Conservation (phyloP, 2,329 filamentous ascomycete genomes). For the Aaosphaeria pasadenensis region DNA sequence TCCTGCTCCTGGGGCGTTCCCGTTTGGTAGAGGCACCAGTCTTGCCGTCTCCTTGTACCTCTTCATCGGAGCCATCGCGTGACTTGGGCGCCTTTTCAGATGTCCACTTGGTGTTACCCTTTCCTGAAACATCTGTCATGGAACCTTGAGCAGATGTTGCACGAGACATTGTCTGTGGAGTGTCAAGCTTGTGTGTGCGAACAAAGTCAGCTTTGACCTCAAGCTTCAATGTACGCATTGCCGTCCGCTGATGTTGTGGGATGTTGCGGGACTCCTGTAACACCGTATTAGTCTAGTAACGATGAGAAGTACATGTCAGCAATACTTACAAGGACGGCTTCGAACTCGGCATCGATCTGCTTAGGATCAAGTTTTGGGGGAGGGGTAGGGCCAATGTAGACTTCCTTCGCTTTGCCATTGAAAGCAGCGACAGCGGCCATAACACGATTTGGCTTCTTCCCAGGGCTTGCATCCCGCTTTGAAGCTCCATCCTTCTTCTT, state of each 20-base stretch:
- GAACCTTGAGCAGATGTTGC: slow-evolving; percentile 43
- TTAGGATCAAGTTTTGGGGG: slow-evolving; percentile 48
- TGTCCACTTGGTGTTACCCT: slow-evolving; percentile 43
- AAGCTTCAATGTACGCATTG: slow-evolving; percentile 85
- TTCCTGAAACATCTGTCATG: slow-evolving; percentile 15
- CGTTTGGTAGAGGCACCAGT: slow-evolving; percentile 39
- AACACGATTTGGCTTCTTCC: slow-evolving; percentile 51
- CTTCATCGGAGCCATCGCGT: slow-evolving; percentile 23
- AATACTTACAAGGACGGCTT: slow-evolving; percentile 55
- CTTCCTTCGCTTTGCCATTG: slow-evolving; percentile 50
- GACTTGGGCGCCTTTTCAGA: slow-evolving; percentile 39
- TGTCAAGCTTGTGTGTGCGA: slow-evolving; percentile 74
- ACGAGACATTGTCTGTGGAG: slow-evolving; percentile 47
- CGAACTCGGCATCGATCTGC: slow-evolving; percentile 61
- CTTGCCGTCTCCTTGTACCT: slow-evolving; percentile 11
- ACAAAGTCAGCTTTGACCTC: slow-evolving; percentile 96
- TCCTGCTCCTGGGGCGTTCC: slow-evolving; percentile 63
- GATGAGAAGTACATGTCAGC: slow-evolving; percentile 15
- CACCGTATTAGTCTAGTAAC: slow-evolving; percentile 37
- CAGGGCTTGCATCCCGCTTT: slow-evolving; percentile 9
- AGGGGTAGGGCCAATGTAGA: slow-evolving; percentile 16
- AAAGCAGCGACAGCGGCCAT: slow-evolving; percentile 64
- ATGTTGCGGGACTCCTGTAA: slow-evolving; percentile 84
- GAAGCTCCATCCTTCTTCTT: slow-evolving; percentile 13
- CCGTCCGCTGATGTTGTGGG: slow-evolving; percentile 87